Percentiles rank a stretch among this genome's conserved stretches.
These are phyloP conservation scores for Gypsophila paniculata DNA, from an alignment of 179 eudicot genomes.

Conservation along the genomic window DNA sequence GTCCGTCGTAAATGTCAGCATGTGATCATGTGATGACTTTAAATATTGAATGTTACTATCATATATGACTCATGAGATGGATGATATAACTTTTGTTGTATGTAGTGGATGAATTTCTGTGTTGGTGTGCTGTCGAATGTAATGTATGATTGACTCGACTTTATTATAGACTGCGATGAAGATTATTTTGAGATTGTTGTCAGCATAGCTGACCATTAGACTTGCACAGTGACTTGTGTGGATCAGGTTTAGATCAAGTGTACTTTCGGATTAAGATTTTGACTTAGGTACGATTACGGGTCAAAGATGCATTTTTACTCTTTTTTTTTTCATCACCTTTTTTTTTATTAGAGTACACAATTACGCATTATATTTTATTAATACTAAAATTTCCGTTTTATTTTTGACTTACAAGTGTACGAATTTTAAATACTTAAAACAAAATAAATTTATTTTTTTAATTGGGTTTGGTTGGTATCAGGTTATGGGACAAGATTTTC, in stretches of 20 bases:
- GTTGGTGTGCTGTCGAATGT: not conserved
- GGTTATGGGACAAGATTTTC: no score
- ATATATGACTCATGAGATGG: slow-evolving; percentile 13
- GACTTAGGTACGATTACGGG: not conserved
- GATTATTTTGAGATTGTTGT: not conserved
- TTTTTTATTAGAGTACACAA: no score
- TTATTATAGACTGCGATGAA: not conserved
- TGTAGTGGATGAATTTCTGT: not conserved
- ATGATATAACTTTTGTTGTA: not conserved
- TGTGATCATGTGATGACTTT: slow-evolving; percentile 17
- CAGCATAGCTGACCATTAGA: not conserved
- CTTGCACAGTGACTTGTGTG: not conserved
- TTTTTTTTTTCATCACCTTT: no score
- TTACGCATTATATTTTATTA: no score
- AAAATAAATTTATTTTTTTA: no score
- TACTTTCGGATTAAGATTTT: not conserved
- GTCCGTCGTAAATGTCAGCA: slow-evolving; percentile 7
- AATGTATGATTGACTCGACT: slow-evolving; percentile 19
- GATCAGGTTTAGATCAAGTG: not conserved
- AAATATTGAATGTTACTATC: slow-evolving; percentile 11
- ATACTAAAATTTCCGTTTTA: no score
- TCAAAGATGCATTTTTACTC: no score
- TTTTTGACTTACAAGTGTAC: no score
- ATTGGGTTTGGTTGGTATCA: no score
- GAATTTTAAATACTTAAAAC: no score